A percentile compares a stretch with the other conserved stretches of the same genome.
Evolutionary conservation across 225 moss, liverwort and hornwort genomes (phyloP).

Genomic region (Bryum argenteum): DNA sequence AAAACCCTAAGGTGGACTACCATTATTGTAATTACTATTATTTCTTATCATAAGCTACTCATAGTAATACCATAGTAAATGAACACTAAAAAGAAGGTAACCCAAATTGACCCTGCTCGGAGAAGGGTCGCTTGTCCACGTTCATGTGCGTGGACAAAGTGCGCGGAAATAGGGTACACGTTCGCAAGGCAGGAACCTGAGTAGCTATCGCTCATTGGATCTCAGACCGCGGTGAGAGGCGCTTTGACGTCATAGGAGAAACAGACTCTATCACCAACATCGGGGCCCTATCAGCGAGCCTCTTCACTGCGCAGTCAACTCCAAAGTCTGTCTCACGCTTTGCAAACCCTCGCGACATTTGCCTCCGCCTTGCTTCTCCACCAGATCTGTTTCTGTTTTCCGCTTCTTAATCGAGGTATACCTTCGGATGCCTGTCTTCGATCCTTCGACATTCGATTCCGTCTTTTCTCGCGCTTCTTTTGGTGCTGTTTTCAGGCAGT

Average conservation of each 20-base stretch:
- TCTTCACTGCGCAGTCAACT: constrained; percentile 3
- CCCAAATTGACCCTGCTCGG: too few relatives aligned
- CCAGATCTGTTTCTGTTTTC: constrained; percentile 28
- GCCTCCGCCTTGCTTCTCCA: not conserved
- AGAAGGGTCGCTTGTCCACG: too few relatives aligned
- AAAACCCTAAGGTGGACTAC: too few relatives aligned
- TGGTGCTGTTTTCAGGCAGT: not conserved
- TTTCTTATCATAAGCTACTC: too few relatives aligned
- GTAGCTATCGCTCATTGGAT: constrained; percentile 28
- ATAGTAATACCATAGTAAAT: too few relatives aligned
- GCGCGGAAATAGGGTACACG: constrained; percentile 16
- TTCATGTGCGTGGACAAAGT: not conserved
- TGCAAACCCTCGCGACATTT: constrained; percentile 28
- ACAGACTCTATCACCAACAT: not conserved
- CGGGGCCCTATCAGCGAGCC: constrained; percentile 14
- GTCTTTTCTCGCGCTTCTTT: not conserved
- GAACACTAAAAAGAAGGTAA: too few relatives aligned
- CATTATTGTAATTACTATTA: too few relatives aligned
- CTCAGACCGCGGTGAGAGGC: not conserved
- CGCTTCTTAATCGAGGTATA: constrained; percentile 19
- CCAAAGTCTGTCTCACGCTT: not conserved
- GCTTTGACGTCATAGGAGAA: constrained; percentile 37
- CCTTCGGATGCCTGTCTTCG: too few relatives aligned
- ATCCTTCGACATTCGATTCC: not conserved
- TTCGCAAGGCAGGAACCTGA: fast-evolving